Percentiles rank a stretch among this genome's conserved stretches.
Conservation (phyloP, 257 asterid genomes). For the Solanum bukasovii region DNA sequence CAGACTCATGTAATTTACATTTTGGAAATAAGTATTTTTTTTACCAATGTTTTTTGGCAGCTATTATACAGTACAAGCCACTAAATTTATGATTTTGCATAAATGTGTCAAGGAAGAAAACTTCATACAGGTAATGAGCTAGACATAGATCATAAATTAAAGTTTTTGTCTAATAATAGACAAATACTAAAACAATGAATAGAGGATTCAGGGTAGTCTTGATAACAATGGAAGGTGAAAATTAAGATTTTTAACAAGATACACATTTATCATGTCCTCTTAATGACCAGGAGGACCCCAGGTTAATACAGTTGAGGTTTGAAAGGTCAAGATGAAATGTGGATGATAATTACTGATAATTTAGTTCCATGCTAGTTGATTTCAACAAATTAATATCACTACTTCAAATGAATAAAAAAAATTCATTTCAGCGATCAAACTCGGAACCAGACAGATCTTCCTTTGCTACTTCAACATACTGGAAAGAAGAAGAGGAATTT, state of each 20-base stretch:
- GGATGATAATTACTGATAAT: background rate
- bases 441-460: background rate
- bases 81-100: background rate
- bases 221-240: background rate
- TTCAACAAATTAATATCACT: background rate
- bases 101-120: background rate
- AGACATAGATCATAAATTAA: background rate
- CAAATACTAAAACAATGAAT: background rate
- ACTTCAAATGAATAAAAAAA: background rate
- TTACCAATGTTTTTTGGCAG: background rate
- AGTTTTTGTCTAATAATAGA: background rate
- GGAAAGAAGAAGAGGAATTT: background rate
- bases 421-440: background rate
- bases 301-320: background rate
- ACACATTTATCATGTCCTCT: background rate
- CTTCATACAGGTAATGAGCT: background rate
- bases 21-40: background rate
- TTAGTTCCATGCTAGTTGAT: background rate
- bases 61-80: background rate
- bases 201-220: background rate
- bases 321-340: background rate
- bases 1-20: background rate
- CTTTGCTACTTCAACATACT: background rate
- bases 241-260: background rate
- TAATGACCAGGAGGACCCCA: background rate